A percentile compares a stretch with the other conserved stretches of the same genome.
Conservation (phyloP, 2,329 filamentous ascomycete genomes). For the Alternaria postmessia region DNA sequence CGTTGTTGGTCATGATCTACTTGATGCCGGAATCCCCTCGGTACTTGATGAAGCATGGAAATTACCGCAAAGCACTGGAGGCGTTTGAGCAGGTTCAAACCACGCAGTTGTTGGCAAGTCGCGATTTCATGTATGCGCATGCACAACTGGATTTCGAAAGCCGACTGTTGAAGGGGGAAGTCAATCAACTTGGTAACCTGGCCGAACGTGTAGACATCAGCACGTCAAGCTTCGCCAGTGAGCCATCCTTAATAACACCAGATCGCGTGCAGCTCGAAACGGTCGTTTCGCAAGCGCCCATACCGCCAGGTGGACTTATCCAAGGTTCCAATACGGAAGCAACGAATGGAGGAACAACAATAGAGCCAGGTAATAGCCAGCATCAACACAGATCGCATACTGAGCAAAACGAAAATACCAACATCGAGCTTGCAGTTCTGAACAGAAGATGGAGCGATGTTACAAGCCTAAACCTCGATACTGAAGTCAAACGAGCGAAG, state of each 20-base stretch:
- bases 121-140: slow-evolving; percentile 36
- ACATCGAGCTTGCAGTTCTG: slow-evolving; percentile 11
- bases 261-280: not conserved
- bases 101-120: slow-evolving; percentile 25
- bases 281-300: not conserved
- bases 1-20: slow-evolving; percentile 31
- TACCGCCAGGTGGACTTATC: not conserved
- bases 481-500: not conserved
- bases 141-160: slow-evolving; percentile 34
- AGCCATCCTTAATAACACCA: not conserved
- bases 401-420: not conserved
- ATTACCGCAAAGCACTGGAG: slow-evolving; percentile 27
- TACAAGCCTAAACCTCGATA: slow-evolving; percentile 19
- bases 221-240: not conserved
- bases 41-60: slow-evolving; percentile 35
- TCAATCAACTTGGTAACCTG: slow-evolving; percentile 19
- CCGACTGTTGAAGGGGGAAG: slow-evolving; percentile 19
- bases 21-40: slow-evolving; percentile 30
- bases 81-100: slow-evolving; percentile 30
- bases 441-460: slow-evolving; percentile 11
- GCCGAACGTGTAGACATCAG: slow-evolving; percentile 21
- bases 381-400: not conserved
- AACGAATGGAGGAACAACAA: not conserved
- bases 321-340: not conserved
- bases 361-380: not conserved